Base-by-base conservation (phyloP, 23 red algal species). In the Gracilaria caudata region DNA sequence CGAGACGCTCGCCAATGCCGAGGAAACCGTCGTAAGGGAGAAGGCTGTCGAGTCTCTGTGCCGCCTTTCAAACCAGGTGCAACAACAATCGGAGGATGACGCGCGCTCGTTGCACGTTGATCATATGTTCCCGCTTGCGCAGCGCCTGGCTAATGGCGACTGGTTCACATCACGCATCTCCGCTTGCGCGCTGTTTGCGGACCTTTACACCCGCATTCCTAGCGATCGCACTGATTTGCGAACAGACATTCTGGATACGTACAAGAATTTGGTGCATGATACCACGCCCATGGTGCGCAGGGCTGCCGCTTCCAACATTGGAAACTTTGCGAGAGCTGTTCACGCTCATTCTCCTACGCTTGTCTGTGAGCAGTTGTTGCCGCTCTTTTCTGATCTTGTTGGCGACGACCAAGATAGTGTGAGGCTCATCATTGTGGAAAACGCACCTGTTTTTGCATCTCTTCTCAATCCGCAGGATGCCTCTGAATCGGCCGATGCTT, bases 161-260 rank as follows among this genome's bases (percentile, higher is more conserved):
- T 98, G 96, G 96, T 98, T 98, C 55, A 98, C 96, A 21, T 95
- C 92, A 20, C 88, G 96, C 37, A 95, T 98, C 19, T 98, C 96
- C 35, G 96, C 96, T 21, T 92, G 91, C 34, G 73, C 89, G 20
- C 86, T 98, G 44, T 87, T 98, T 54, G 70, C 93, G 3, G 60
- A 81, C 24, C 70, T 90, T 5, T 98, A 95, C 46, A 51, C 20
- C 21, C 51, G 88, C 17, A 65, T 98, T 23, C 88, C 92, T 8
- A 38, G 25, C 51, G 75, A 92, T 38, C 65, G 76, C n/a, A 46
- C 68, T 32, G 89, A 93, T 37, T 36, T 89, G 14, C 56, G 82
- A 28, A 76, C 68, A 17, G 88, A 95, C 68, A 55, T 93, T 73
- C 81, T 90, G 20, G 41, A 61, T 0, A 57, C 95, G 49, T 98